Base-by-base conservation (phyloP, 2,329 filamentous ascomycete species). In the Colletotrichum sidae region DNA sequence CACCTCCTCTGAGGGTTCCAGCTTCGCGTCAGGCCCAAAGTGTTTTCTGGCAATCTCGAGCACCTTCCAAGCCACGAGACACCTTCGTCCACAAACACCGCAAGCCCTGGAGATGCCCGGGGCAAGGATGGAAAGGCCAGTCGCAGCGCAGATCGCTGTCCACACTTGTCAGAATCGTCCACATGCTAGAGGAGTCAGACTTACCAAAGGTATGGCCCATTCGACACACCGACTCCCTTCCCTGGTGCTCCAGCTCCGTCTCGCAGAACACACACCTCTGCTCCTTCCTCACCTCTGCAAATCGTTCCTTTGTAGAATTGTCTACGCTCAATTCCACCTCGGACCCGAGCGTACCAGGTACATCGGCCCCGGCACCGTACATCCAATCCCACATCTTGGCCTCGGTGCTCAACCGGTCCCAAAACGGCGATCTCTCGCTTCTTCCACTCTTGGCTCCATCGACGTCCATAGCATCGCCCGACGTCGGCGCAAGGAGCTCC, bases 311-410 rank as follows among this genome's bases (percentile, higher is more conserved):
- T 10, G 85, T 53, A 0, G 72, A 67, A 6, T 57, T 55, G 4
- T 58, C 54, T 2, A 66, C 67, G 2, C 8, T 59, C 12, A 60
- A 55, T 17, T 42, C 12, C 1, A 33, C 61, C 52, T 17, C 68
- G 39, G 54, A 67, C 46, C 72, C 69, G 33, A 70, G 63, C 7
- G 69, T 76, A 4, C 81, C 83, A 0, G 80, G 76, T 3, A 86
- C 81, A 2, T 79, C 76, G 0, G 78, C 75, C 0, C 83, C 84
- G n/a, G 76, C 76, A 15, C 84, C 85, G 69, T 88, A 88, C 82
- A 88, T 85, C 80, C 83, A 86, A 67, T 88, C 83, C 81, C 86
- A 88, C 49, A 84, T 77, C 42, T 77, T 76, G 0, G 81, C 86
- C 72, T 89, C 86, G 2, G 85, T 86, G n/a, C 83, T 84, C 17